Conservation (phyloP, 2,329 filamentous ascomycete genomes). For the Elsinoe ampelina region DNA sequence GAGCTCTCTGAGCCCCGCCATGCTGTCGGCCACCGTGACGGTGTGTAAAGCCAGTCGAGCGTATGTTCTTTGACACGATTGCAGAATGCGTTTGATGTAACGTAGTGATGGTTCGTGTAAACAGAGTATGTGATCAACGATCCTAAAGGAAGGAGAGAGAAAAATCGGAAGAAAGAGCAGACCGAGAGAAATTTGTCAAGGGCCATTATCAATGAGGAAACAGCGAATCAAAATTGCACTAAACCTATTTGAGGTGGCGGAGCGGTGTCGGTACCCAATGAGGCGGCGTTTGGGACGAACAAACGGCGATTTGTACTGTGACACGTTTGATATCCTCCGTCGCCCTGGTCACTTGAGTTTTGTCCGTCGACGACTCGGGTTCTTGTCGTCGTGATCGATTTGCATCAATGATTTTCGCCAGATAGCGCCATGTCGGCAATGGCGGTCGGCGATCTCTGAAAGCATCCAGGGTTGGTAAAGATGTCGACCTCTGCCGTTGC, state of each 20-base stretch:
- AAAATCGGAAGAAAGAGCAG: neutral
- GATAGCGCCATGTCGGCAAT: too few relatives aligned
- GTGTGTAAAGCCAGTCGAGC: neutral
- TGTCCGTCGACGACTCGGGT: too few relatives aligned
- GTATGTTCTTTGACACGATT: neutral
- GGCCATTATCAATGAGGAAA: neutral
- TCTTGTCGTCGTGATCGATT: too few relatives aligned
- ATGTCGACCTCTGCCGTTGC: too few relatives aligned
- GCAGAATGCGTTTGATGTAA: neutral
- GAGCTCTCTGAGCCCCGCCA: conserved; percentile 2
- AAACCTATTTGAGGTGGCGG: neutral
- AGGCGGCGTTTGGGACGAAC: neutral
- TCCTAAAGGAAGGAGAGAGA: too few relatives aligned
- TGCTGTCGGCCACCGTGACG: neutral
- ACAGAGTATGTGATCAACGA: neutral
- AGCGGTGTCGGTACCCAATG: neutral
- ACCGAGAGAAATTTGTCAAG: neutral
- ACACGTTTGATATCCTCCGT: neutral
- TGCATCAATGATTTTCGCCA: too few relatives aligned
- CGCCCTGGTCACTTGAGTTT: too few relatives aligned
- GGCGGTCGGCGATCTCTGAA: too few relatives aligned
- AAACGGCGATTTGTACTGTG: neutral
- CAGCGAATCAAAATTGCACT: neutral
- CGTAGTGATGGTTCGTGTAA: neutral
- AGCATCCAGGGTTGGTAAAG: too few relatives aligned